phyloP scores from a whole-genome alignment of 176 grass and related monocot species.

The Cenchrus fungigraminus region DNA sequence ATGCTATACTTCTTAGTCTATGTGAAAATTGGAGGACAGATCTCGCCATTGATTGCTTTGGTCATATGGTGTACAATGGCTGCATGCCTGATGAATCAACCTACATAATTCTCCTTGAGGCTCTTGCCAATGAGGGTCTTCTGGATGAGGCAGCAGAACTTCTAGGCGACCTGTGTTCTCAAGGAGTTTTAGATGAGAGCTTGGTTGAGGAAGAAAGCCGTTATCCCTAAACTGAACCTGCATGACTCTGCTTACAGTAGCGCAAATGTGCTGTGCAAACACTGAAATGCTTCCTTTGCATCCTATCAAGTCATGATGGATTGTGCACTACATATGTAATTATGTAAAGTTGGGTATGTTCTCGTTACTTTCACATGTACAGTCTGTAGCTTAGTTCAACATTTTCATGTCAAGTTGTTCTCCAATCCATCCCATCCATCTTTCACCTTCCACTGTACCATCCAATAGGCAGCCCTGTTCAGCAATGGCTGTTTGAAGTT shows the following conservation, averaged over 20 bases:
- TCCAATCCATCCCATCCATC: not conserved
- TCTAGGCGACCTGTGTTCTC: conserved; percentile 40
- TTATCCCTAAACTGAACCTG: not conserved
- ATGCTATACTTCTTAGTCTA: conserved; percentile 54
- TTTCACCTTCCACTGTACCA: not conserved
- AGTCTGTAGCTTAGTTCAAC: not conserved
- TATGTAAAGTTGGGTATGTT: not conserved
- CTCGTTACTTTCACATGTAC: not conserved
- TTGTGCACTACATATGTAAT: not conserved
- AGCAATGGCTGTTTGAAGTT: not conserved
- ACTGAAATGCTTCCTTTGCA: not conserved
- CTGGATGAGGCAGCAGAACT: conserved; percentile 51
- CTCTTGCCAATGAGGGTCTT: conserved; percentile 52
- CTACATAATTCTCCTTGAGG: conserved; percentile 53
- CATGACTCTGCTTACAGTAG: not conserved
- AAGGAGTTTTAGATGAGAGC: conserved; percentile 52
- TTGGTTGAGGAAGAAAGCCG: conserved; percentile 34
- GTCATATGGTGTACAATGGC: conserved; percentile 51
- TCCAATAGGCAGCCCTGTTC: not conserved
- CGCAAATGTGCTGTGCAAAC: not conserved
- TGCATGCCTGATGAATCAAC: conserved; percentile 67
- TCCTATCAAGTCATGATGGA: not conserved
- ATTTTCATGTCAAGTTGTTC: not conserved
- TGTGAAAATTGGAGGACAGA: conserved; percentile 52
- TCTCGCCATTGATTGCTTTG: conserved; percentile 56